Evolutionary conservation across 768 basidiomycete genomes (phyloP).

Genomic region (Jaapia argillacea): DNA sequence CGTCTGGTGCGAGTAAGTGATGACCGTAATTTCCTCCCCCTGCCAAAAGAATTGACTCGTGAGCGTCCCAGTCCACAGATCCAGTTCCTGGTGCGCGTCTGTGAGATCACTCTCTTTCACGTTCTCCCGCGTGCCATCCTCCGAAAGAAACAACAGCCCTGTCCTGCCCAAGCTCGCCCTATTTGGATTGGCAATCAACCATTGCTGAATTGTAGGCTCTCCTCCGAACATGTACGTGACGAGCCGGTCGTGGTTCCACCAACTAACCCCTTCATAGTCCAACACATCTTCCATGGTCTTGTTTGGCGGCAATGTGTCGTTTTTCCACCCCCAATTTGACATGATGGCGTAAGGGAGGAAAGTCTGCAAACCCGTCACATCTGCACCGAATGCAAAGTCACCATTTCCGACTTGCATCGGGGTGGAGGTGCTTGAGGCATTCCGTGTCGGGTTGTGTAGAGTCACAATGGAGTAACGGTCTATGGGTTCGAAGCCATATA

Average conservation of each 20-base stretch:
- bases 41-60: conserved; percentile 33
- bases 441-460: conserved; percentile 40
- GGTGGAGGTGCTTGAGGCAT: conserved; percentile 33
- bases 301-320: conserved; percentile 38
- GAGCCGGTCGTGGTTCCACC: conserved; percentile 38
- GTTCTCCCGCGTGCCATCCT: conserved; percentile 15
- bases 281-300: conserved; percentile 32
- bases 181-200: conserved; percentile 50
- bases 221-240: conserved; percentile 45
- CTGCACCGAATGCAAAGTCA: conserved; percentile 51
- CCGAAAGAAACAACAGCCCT: conserved; percentile 32
- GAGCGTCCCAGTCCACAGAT: conserved; percentile 47
- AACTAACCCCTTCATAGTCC: conserved; percentile 37
- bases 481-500: no score
- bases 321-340: conserved; percentile 56
- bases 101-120: conserved; percentile 29
- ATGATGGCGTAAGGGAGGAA: conserved; percentile 44
- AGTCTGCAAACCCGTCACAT: conserved; percentile 49
- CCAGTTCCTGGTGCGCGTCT: conserved; percentile 29
- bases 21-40: conserved; percentile 26
- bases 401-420: conserved; percentile 56
- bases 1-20: conserved; percentile 28
- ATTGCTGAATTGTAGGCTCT: conserved; percentile 34
- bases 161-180: conserved; percentile 44
- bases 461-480: conserved; percentile 35